Conservation (phyloP, 306 rosid genomes). For the Prunus kanzakura region DNA sequence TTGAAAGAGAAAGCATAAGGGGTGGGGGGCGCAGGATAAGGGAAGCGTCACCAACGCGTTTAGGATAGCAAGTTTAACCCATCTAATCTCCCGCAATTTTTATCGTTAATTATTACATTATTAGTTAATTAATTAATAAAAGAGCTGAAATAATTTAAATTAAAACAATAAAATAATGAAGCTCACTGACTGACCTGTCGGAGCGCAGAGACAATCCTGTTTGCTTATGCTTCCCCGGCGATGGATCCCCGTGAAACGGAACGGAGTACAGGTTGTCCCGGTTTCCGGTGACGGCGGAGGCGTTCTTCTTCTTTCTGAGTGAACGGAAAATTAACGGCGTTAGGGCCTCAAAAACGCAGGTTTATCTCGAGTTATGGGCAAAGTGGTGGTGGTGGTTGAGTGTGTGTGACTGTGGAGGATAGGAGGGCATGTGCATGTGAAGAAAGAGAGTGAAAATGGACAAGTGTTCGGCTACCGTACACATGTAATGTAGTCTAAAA, state of each 20-base stretch:
- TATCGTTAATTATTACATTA: too few species aligned
- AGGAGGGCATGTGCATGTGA: background rate
- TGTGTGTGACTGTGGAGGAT: too few species aligned
- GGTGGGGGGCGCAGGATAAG: constrained; percentile 25
- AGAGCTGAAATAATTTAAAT: too few species aligned
- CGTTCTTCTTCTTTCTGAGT: background rate
- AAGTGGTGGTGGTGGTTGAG: background rate
- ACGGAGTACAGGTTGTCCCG: background rate
- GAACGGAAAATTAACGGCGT: background rate
- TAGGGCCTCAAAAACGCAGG: background rate
- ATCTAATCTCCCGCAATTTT: background rate
- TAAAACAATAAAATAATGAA: background rate
- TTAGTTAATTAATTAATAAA: background rate
- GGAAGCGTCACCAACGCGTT: background rate
- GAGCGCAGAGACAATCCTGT: background rate
- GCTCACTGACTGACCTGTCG: background rate
- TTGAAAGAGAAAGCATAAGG: background rate
- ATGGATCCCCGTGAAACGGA: constrained; percentile 17
- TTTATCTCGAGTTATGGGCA: background rate
- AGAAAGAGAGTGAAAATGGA: background rate
- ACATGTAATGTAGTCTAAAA: background rate
- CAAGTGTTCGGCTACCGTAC: background rate
- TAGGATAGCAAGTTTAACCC: background rate
- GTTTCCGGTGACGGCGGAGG: background rate
- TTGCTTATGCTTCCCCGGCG: background rate